Conservation (phyloP, 768 basidiomycete species). For the Lactarius sanguifluus region DNA sequence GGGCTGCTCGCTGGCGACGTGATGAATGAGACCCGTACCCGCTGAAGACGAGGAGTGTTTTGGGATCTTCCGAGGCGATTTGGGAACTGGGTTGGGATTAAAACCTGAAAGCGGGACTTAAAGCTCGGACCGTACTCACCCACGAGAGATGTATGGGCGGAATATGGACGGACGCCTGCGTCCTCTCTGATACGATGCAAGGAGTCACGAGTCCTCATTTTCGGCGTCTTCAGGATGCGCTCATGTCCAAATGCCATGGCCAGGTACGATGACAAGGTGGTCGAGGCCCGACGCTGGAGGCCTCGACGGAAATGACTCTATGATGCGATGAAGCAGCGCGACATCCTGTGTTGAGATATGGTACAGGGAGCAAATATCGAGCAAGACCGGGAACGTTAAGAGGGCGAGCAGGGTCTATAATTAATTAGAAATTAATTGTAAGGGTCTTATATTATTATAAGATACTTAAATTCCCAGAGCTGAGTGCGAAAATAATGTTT, state of each 20-base stretch:
- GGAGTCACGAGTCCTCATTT: slow-evolving; percentile 72
- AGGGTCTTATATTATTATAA: no score
- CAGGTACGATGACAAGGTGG: slow-evolving; percentile 86
- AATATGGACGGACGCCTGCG: slow-evolving; percentile 69
- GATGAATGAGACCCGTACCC: no score
- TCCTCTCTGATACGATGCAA: slow-evolving; percentile 78
- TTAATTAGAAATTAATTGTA: no score
- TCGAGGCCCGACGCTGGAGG: slow-evolving; percentile 41
- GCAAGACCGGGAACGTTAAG: slow-evolving; percentile 51
- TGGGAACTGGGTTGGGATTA: no score
- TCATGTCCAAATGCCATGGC: slow-evolving; percentile 88
- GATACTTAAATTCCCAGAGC: no score
- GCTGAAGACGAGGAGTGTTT: no score
- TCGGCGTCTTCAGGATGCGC: slow-evolving; percentile 48
- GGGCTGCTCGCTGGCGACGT: not conserved
- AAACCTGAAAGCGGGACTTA: no score
- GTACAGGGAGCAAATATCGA: slow-evolving; percentile 52
- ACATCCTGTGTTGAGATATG: slow-evolving; percentile 32
- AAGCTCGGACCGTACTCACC: slow-evolving; percentile 37
- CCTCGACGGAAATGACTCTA: slow-evolving; percentile 5
- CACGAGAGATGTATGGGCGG: slow-evolving; percentile 70
- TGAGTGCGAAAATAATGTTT: no score
- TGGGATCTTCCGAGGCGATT: no score
- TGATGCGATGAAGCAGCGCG: slow-evolving; percentile 17
- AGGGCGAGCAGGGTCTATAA: slow-evolving; percentile 39